These are phyloP conservation scores for Galerina marginata DNA, from an alignment of 768 basidiomycete species.

Conservation along the genomic window DNA sequence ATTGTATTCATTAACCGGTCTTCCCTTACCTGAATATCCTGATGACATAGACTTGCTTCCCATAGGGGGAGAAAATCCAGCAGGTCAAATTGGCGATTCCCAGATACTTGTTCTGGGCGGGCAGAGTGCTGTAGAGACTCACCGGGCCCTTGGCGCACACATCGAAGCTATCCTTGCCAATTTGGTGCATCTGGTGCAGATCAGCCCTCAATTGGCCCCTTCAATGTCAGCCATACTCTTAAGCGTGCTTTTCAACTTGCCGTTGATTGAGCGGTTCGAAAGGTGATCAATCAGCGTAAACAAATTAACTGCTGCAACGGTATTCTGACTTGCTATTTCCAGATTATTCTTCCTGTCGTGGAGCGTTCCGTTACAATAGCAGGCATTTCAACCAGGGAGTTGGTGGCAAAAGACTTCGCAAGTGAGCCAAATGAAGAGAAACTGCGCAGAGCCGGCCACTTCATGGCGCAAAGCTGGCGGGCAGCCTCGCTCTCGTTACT, in stretches of 20 bases:
- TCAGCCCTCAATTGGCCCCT: conserved; percentile 76
- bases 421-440: conserved; percentile 91
- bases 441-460: conserved; percentile 87
- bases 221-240: conserved; percentile 80
- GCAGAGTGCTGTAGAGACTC: conserved; percentile 63
- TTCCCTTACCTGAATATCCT: conserved; percentile 79
- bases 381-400: conserved; percentile 94
- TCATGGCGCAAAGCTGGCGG: conserved; percentile 97
- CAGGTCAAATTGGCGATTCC: conserved; percentile 56
- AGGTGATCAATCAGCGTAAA: conserved; percentile 52
- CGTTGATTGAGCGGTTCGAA: conserved; percentile 92
- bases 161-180: conserved; percentile 80
- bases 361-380: conserved; percentile 98
- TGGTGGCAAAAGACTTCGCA: conserved; percentile 95
- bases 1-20: conserved; percentile 60
- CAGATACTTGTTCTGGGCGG: conserved; percentile 69
- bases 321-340: background rate
- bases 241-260: conserved; percentile 91
- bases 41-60: conserved; percentile 80
- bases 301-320: conserved; percentile 6
- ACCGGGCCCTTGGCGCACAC: conserved; percentile 74
- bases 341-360: conserved; percentile 97
- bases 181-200: conserved; percentile 73
- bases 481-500: conserved; percentile 94
- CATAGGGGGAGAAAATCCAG: conserved; percentile 70